Base-by-base conservation (phyloP, 2,329 filamentous ascomycete species). In the Corinectria fuckeliana region DNA sequence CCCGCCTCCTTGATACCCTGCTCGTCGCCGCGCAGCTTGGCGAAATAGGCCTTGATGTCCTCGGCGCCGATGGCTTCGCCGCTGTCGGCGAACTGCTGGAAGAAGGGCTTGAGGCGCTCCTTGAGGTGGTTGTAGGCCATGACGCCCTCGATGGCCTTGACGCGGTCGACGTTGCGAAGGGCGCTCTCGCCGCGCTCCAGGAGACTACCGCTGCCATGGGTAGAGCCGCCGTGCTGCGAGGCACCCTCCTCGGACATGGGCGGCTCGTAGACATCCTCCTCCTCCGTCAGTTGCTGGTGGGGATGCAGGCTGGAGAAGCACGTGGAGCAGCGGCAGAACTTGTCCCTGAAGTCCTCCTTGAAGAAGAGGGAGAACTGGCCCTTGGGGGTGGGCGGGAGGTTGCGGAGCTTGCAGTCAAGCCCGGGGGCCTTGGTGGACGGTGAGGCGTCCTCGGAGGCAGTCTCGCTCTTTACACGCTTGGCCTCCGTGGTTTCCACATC, bases 71-170 rank as follows among this genome's bases (percentile, higher is more conserved):
- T 93, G 0, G 91, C 88, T 75, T 91, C 81, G 1, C 94, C 94
- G 63, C 90, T 96, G 73, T 97, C 92, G 0, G 95, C 95, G 74
- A 97, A 99, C 41, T 96, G 91, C 77, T 93, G 88, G 70, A 99
- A 87, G 74, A 99, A 98, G 0, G 89, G 89, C 81, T 94, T 97
- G n/a, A 99, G 87, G 73, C 94, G 93, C 72, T 98, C 93, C 72
- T 96, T 95, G 60, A 99, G 84, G 70, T 96, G 91, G 71, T 98
- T 97, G 77, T 98, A 99, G 0, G 93, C 94, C 93, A 98, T 97
- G 44, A 96, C 94, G 14, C 95, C 95, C 75, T 99, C 91, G 56
- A 99, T 97, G 4, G 95, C 95, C 13, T 89, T 85, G 7, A 98
- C 94, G 2, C 95, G 91, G 73, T 99, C 95, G 56, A 99, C 89